These are phyloP conservation scores for Rhynchosporium agropyri DNA, from an alignment of 2,329 filamentous ascomycete species.

Conservation along the genomic window DNA sequence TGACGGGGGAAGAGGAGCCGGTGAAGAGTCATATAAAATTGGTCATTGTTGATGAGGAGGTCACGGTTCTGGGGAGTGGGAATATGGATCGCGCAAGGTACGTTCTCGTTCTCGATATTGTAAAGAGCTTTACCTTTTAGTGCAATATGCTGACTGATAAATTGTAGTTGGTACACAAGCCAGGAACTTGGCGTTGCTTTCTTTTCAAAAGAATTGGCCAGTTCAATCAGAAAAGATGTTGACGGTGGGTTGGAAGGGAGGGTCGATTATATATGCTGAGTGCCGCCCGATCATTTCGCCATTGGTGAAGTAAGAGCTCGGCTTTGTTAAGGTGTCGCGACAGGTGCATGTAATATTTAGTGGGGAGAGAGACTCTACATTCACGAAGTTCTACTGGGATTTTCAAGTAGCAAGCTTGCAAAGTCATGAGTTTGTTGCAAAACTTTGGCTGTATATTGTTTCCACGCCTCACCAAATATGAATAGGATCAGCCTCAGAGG, in stretches of 20 bases:
- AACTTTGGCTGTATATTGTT: no score
- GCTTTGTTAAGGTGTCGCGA: no score
- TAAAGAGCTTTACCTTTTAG: background rate
- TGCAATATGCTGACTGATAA: background rate
- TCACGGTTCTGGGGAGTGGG: conserved; percentile 73
- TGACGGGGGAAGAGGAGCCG: conserved; percentile 52
- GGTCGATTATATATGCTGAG: conserved; percentile 27
- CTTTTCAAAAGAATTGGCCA: conserved; percentile 47
- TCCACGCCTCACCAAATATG: no score
- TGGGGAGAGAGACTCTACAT: background rate
- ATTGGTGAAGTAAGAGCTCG: no score
- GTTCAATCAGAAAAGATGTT: conserved; percentile 23
- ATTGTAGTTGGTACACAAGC: conserved; percentile 72
- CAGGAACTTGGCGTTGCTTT: conserved; percentile 76
- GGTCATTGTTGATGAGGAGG: conserved; percentile 69
- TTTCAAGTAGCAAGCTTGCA: no score
- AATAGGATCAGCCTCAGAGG: no score
- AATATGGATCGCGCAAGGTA: conserved; percentile 77
- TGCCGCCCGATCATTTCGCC: no score
- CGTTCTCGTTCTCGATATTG: background rate
- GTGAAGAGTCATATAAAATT: conserved; percentile 79
- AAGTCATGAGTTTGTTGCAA: no score
- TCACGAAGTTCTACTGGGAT: background rate
- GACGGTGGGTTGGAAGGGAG: conserved; percentile 29
- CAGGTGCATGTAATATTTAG: no score